These are phyloP conservation scores for Epicoccum nigrum DNA, from an alignment of 2,329 filamentous ascomycete species.

Conservation along the genomic window DNA sequence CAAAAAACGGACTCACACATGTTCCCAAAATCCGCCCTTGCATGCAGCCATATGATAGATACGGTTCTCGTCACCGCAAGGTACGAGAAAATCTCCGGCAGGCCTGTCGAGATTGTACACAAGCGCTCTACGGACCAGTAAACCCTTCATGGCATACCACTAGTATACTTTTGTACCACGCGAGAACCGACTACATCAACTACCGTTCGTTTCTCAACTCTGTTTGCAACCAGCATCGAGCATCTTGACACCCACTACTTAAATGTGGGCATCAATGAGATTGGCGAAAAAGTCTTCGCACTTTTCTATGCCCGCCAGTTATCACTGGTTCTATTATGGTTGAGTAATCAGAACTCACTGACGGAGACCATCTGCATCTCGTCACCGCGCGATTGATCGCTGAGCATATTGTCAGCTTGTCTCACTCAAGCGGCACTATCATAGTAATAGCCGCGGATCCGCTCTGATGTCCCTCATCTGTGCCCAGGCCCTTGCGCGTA, in stretches of 20 bases:
- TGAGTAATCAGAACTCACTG: neutral
- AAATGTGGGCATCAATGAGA: neutral
- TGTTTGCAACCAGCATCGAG: neutral
- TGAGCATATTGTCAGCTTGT: conserved; percentile 1
- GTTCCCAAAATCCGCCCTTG: conserved; percentile 1
- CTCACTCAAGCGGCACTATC: neutral
- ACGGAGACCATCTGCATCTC: neutral
- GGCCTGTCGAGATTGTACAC: neutral
- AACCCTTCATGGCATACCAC: neutral
- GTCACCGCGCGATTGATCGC: conserved; percentile 11
- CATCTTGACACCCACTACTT: neutral
- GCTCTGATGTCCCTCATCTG: conserved; percentile 12
- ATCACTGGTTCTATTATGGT: too few species aligned
- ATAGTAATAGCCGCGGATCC: conserved; percentile 11
- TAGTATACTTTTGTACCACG: too few species aligned
- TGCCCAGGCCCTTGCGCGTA: conserved; percentile 2
- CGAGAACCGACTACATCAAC: neutral
- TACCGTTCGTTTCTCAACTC: neutral
- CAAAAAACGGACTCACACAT: neutral
- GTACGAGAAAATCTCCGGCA: conserved; percentile 6
- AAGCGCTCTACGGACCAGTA: neutral
- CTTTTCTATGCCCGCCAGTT: neutral
- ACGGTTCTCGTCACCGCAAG: conserved; percentile 29
- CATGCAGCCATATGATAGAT: conserved; percentile 23
- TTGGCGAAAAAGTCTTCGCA: neutral